Evolutionary conservation across 139 green algal species (phyloP), one percentile per base, ranked within the genome.

Genomic region (Asterochloris erici): DNA sequence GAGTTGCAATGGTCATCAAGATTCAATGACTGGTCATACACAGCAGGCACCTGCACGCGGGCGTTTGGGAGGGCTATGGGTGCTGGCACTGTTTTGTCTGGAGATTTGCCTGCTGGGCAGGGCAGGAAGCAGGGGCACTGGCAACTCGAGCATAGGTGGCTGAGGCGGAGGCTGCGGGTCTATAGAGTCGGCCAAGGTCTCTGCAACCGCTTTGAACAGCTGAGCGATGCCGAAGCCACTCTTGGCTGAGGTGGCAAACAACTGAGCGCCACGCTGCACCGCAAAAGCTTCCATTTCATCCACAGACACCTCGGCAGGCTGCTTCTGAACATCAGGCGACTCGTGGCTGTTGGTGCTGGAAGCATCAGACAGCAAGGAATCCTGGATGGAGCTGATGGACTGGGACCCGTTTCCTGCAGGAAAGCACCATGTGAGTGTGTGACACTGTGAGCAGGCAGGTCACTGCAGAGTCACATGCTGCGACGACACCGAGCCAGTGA

Each of bases 161-260:
- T n/a, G 15, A 24, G 14, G 54, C 69, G 64, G 77, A 77, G 47
- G 62, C 77, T 76, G 23, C 73, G 68, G 62, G 38, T 62, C 11
- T 73, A 84, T 24, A 14, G 19, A 61, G 23, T 60, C 28, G 26
- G 68, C 27, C 27, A 84, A 26, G 63, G 79, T 73, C 47, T 84
- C 73, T 76, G 73, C 81, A 27, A 84, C 74, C 74, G 81, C 14
- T 28, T 29, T 10, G n/a, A 84, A 84, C 63, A 84, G 73, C 10
- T 23, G 47, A 11, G 15, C 16, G 11, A 84, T 63, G 21, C 81
- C 81, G 60, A 69, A 24, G 70, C 80, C 80, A 73, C 26, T 68
- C 71, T 84, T 84, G 54, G 80, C 80, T 68, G 80, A 84, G 61
- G 80, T 84, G 28, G 73, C 81, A 80, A 80, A 81, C 0, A 80